Percentiles rank a stretch among this genome's conserved stretches.
phyloP scores from a whole-genome alignment of 2,329 filamentous ascomycete genomes.

The Septoria linicola region DNA sequence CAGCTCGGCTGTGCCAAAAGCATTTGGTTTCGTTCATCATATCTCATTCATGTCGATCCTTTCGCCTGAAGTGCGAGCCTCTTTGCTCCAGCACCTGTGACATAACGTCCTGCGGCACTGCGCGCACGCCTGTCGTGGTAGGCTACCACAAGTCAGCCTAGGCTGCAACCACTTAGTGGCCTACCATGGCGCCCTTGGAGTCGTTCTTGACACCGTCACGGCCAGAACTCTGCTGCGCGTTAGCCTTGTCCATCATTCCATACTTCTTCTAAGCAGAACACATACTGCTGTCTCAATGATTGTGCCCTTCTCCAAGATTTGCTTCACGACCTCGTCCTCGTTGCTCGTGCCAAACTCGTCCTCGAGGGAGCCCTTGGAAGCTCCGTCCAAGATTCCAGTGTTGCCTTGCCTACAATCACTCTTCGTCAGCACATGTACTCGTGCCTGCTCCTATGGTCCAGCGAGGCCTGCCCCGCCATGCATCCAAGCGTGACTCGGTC shows the following conservation, averaged over 20 bases:
- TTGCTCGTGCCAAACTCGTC: slow-evolving; percentile 81
- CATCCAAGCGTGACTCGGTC: neutral
- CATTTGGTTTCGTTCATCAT: slow-evolving; percentile 21
- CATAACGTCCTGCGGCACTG: neutral
- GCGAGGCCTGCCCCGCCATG: neutral
- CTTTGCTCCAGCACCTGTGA: neutral
- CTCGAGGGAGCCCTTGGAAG: slow-evolving; percentile 72
- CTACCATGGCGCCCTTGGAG: slow-evolving; percentile 38
- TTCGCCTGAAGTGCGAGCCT: neutral
- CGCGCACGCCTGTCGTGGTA: neutral
- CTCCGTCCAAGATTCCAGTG: slow-evolving; percentile 74
- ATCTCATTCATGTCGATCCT: slow-evolving; percentile 15
- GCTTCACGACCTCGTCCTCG: slow-evolving; percentile 76
- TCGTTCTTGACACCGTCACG: slow-evolving; percentile 47
- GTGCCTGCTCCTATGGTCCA: neutral
- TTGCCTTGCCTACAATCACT: slow-evolving; percentile 67
- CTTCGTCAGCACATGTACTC: slow-evolving; percentile 2
- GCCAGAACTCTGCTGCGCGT: slow-evolving; percentile 26
- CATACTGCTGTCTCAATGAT: slow-evolving; percentile 62
- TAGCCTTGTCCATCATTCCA: neutral
- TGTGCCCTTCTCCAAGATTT: slow-evolving; percentile 75
- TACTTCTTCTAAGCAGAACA: slow-evolving; percentile 14
- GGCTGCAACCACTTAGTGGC: slow-evolving; percentile 25
- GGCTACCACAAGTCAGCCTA: neutral
- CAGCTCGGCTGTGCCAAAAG: neutral